phyloP scores from a whole-genome alignment of 2,329 filamentous ascomycete genomes.

The Nemania bipapillata region DNA sequence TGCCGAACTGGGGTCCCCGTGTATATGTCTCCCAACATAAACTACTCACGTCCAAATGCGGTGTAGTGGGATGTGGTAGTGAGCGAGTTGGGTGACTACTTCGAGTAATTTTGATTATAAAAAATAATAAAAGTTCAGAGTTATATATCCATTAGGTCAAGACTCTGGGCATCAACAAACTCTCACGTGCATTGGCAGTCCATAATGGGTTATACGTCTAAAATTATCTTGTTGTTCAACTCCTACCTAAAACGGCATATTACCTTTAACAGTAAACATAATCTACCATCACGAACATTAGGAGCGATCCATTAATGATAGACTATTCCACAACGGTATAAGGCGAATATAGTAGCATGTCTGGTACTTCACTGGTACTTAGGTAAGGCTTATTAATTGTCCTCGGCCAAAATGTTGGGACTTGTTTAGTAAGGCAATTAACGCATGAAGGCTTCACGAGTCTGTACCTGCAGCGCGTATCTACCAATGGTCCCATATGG shows the following conservation, averaged over 20 bases:
- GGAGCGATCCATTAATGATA: not conserved
- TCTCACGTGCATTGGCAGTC: not conserved
- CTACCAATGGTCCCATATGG: not conserved
- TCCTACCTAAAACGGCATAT: not conserved
- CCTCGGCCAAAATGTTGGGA: not conserved
- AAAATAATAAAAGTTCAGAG: not conserved
- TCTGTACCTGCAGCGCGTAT: not conserved
- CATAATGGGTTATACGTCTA: not conserved
- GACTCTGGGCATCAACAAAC: not conserved
- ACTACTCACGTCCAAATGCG: not conserved
- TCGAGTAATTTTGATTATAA: not conserved
- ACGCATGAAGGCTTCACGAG: not conserved
- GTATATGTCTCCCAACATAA: not conserved
- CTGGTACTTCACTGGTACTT: not conserved
- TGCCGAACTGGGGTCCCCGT: conserved; percentile 16
- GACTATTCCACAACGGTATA: not conserved
- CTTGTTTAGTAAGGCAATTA: not conserved
- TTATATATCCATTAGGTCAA: not conserved
- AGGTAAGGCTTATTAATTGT: conserved; percentile 9
- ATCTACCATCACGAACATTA: conserved; percentile 1
- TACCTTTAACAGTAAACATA: not conserved
- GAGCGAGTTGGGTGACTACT: not conserved
- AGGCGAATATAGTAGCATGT: not conserved
- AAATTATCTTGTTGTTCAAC: not conserved
- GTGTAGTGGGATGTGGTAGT: not conserved